phyloP scores from a whole-genome alignment of 495 filamentous ascomycete species.

The Parathielavia appendiculata region DNA sequence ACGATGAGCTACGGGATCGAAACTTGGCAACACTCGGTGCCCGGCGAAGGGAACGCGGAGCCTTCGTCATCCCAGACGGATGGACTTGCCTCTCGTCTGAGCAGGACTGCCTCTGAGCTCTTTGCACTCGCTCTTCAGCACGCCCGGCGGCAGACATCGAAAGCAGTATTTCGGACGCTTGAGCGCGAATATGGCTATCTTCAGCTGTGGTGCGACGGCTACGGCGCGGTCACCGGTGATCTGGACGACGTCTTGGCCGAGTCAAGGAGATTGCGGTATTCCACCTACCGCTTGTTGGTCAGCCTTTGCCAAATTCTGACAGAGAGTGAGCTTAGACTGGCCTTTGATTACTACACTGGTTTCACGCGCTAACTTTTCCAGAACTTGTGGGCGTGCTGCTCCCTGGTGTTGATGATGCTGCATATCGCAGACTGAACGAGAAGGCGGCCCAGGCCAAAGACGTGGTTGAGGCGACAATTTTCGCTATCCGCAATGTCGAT shows the following conservation, averaged over 20 bases:
- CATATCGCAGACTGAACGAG: background rate
- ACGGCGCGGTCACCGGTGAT: background rate
- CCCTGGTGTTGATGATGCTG: background rate
- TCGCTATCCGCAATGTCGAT: background rate
- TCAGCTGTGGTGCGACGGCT: slow-evolving; percentile 5
- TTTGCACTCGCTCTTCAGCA: background rate
- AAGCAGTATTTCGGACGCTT: background rate
- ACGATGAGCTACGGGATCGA: background rate
- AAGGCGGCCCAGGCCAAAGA: background rate
- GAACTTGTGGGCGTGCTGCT: background rate
- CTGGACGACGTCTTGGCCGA: background rate
- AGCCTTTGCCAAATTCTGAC: background rate
- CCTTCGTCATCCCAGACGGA: background rate
- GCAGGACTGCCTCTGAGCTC: background rate
- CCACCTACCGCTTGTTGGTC: background rate
- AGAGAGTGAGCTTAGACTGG: background rate
- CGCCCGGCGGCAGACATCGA: background rate
- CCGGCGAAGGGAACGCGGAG: background rate
- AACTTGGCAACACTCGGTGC: background rate
- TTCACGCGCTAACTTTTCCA: background rate
- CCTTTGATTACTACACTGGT: background rate
- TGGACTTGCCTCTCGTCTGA: background rate
- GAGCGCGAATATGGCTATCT: background rate
- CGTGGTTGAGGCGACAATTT: background rate
- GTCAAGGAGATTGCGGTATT: background rate